Percentiles rank a stretch among this genome's conserved stretches.
These are phyloP conservation scores for Solanum appendiculatum DNA, from an alignment of 257 asterid species.

Conservation along the genomic window DNA sequence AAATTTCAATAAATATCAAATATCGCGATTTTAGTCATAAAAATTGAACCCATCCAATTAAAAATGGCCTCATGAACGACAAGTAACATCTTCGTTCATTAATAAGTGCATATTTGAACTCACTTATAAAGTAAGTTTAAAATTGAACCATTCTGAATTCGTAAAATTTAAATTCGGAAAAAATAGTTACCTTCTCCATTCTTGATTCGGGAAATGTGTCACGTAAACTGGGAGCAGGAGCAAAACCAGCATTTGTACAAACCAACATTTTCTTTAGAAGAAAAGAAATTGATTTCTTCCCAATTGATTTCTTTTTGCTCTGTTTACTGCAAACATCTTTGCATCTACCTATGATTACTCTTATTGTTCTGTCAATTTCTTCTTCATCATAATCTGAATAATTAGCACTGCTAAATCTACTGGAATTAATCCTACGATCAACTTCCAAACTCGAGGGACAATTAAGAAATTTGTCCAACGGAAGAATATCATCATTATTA, in stretches of 20 bases:
- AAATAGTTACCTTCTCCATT: constrained; percentile 77
- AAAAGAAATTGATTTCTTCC: constrained; percentile 64
- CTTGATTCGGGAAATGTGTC: constrained; percentile 73
- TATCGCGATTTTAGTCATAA: not conserved
- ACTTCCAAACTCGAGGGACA: constrained; percentile 93
- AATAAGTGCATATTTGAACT: too few relatives aligned
- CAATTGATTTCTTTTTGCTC: constrained; percentile 39
- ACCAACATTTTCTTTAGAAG: constrained; percentile 71
- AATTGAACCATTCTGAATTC: not conserved
- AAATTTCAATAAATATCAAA: not conserved
- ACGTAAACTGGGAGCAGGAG: constrained; percentile 45
- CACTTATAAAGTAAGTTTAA: too few relatives aligned
- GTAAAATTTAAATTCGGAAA: not conserved
- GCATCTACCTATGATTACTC: constrained; percentile 76
- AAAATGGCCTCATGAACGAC: too few relatives aligned
- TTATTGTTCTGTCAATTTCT: constrained; percentile 83
- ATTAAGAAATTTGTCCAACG: constrained; percentile 76
- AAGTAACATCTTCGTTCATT: too few relatives aligned
- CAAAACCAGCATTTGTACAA: constrained; percentile 57
- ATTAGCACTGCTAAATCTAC: constrained; percentile 27
- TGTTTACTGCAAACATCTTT: constrained; percentile 51
- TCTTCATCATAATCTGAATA: constrained; percentile 48
- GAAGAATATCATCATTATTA: constrained; percentile 42
- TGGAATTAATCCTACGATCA: constrained; percentile 43
- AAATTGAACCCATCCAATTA: not conserved